Evolutionary conservation across 2,329 filamentous ascomycete genomes (phyloP), one percentile per base, ranked within the genome.

Genomic region (Zalaria sp.): DNA sequence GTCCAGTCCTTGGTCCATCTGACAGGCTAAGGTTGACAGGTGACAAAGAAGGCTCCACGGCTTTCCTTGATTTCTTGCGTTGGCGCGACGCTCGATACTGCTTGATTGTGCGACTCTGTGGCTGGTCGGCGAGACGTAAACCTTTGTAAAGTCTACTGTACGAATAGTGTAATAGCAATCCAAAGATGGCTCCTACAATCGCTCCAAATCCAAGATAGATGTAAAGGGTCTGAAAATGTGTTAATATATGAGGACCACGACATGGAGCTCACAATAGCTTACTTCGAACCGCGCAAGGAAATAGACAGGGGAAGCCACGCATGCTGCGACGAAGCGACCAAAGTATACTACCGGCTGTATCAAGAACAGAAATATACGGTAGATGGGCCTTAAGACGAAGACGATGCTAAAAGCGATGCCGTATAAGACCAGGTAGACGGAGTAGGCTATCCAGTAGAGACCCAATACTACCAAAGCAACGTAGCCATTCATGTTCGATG

Each of bases 141-240:
- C 34, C 37, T 3, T 31, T 32, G 7, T 66, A 4, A 40, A 83
- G 57, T 43, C 72, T 53, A 43, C 63, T 66, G 44, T 77, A 79
- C 11, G 68, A 66, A 41, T 75, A 60, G 52, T 75, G 71, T 35
- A 87, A 58, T 11, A 73, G 49, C 39, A 77, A 58, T 40, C 82
- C 83, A 27, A 77, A 65, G 7, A 75, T 39, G 40, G 79, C 61
- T n/a, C 84, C 84, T 40, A 85, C 67, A 11, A 83, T 59, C 28
- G 74, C 69, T 5, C 83, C 84, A 25, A 77, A 71, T 38, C 77
- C 77, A 37, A 87, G 66, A 52, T 71, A 80, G 53, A 72, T 69
- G 53, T 67, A 70, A 35, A 70, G 51, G 5, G 64, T 66, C 65
- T 69, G 49, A 6, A 41, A 34, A 43, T 38, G 55, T 51, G 41